A percentile compares a stretch with the other conserved stretches of the same genome.
Conservation (phyloP, 73 alveolate species). For the Paramecium sexaurelia region DNA sequence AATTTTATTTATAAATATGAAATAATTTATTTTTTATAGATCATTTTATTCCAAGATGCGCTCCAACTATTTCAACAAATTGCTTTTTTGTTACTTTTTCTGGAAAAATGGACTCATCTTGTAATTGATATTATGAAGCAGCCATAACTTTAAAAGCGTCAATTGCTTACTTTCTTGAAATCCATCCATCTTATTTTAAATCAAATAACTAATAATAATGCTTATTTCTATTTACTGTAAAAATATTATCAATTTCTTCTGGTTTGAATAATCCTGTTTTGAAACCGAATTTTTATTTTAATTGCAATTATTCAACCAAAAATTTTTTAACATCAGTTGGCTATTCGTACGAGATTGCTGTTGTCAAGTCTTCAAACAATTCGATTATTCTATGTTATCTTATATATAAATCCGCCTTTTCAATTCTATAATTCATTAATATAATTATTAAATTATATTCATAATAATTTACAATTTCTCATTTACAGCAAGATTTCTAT, state of each 20-base stretch:
- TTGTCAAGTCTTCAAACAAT: slow-evolving; percentile 71
- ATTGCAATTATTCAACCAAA: slow-evolving; percentile 69
- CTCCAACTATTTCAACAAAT: slow-evolving; percentile 8
- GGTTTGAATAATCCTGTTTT: slow-evolving; percentile 73
- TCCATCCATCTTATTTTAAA: slow-evolving; percentile 73
- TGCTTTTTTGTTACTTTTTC: slow-evolving; percentile 59
- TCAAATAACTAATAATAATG: slow-evolving; percentile 65
- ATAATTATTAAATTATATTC: not conserved
- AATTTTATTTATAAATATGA: not conserved
- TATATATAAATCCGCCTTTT: slow-evolving; percentile 73
- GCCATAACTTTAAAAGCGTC: slow-evolving; percentile 75
- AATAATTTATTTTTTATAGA: not conserved
- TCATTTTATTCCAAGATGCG: slow-evolving; percentile 16
- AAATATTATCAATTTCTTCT: slow-evolving; percentile 74
- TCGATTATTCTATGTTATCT: slow-evolving; percentile 73
- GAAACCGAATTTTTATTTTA: slow-evolving; percentile 71
- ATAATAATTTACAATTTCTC: not conserved
- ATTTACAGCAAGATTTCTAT: not conserved
- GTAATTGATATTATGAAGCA: slow-evolving; percentile 67
- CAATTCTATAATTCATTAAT: slow-evolving; percentile 55
- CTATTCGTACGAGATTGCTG: slow-evolving; percentile 72
- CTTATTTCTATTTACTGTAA: slow-evolving; percentile 18
- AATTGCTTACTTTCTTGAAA: slow-evolving; percentile 65
- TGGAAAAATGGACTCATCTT: slow-evolving; percentile 65
- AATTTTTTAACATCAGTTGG: slow-evolving; percentile 69